Evolutionary conservation across 2,329 filamentous ascomycete species (phyloP).

Genomic region (Colletotrichum lindemuthianum): DNA sequence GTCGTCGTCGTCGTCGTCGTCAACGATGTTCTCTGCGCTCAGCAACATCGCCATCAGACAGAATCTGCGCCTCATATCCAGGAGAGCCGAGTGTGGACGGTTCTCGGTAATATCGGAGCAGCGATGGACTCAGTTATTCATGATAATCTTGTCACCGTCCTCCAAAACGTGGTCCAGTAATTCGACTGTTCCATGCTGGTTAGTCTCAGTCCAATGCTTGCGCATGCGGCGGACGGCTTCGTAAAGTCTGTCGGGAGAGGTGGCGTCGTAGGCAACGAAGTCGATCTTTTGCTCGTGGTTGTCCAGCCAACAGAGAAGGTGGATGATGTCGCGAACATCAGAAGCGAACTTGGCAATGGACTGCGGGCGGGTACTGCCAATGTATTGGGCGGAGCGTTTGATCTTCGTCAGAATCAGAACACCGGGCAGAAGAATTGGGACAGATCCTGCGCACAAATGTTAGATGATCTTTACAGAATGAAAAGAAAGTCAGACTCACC

Average conservation of each 20-base stretch:
- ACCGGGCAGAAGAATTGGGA: background rate
- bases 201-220: no score
- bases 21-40: no score
- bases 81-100: no score
- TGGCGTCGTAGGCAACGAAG: background rate
- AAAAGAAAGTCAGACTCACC: background rate
- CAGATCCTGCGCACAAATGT: background rate
- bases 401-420: background rate
- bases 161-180: no score
- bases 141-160: no score
- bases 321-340: background rate
- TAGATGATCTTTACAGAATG: background rate
- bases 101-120: no score
- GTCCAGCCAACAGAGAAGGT: conserved; percentile 1
- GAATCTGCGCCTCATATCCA: no score
- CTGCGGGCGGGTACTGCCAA: background rate
- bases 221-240: background rate
- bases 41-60: no score
- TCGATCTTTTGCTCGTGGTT: background rate
- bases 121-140: no score
- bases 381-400: background rate
- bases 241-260: background rate
- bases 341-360: background rate
- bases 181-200: no score
- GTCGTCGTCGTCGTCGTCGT: no score